phyloP scores from a whole-genome alignment of 1,284 basidiomycete genomes.

The Puccinia hordei region DNA sequence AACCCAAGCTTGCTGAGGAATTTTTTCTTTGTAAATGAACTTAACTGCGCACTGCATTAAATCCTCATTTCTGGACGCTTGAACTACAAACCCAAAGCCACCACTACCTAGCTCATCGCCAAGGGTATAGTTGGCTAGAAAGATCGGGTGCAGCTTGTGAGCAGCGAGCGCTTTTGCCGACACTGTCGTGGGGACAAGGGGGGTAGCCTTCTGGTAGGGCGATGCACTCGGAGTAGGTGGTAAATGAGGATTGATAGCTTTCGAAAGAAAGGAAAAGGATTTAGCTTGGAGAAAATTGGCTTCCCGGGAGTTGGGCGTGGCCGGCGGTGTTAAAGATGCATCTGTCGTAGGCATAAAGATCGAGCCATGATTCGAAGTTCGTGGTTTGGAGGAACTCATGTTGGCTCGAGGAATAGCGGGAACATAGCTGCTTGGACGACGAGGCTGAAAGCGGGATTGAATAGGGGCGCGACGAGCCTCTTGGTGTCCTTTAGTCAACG shows the following conservation, averaged over 20 bases:
- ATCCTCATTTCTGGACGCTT: conserved; percentile 55
- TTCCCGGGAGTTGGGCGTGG: conserved; percentile 34
- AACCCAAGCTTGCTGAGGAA: conserved; percentile 57
- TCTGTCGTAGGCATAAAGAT: background rate
- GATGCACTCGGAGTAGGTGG: conserved; percentile 28
- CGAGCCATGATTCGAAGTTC: background rate
- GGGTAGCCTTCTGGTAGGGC: conserved; percentile 2
- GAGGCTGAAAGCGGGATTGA: background rate
- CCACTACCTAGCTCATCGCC: conserved; percentile 55
- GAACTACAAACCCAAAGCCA: conserved; percentile 58
- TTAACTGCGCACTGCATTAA: conserved; percentile 56
- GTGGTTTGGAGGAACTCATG: background rate
- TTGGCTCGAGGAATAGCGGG: background rate
- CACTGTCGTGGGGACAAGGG: conserved; percentile 24
- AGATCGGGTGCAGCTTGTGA: conserved; percentile 31
- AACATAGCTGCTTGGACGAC: conserved; percentile 2
- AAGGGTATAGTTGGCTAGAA: conserved; percentile 19
- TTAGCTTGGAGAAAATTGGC: background rate
- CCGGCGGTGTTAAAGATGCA: conserved; percentile 23
- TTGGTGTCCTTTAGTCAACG: background rate
- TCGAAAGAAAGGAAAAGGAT: background rate
- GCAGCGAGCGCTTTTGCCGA: conserved; percentile 30
- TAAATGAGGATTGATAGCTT: conserved; percentile 2
- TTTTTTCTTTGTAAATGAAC: conserved; percentile 59
- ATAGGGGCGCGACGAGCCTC: background rate